Evolutionary conservation across 2,329 filamentous ascomycete genomes (phyloP).

Genomic region (Sphaerulina populicola): DNA sequence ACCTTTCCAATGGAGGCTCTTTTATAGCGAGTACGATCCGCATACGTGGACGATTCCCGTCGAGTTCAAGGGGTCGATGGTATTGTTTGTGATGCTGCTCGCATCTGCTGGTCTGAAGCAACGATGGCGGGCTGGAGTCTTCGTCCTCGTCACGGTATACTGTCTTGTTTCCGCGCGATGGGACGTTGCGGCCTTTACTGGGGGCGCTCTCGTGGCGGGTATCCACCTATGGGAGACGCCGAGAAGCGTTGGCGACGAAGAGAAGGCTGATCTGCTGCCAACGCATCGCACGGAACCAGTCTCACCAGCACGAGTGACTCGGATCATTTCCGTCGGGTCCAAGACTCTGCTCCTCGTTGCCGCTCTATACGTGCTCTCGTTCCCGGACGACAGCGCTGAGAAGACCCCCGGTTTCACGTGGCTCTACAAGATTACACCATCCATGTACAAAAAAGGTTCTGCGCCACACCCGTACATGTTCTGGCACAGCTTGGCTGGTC

Average conservation of each 20-base stretch:
- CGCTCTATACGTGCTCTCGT: constrained; percentile 11
- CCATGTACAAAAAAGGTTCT: background rate
- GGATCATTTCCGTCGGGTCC: background rate
- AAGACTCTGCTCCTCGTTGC: constrained; percentile 2
- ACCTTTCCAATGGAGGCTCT: constrained; percentile 7
- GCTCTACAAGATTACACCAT: constrained; percentile 4
- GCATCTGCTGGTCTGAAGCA: constrained; percentile 8
- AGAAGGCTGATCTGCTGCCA: constrained; percentile 1
- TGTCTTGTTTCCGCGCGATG: constrained; percentile 8
- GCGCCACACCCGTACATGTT: constrained; percentile 4
- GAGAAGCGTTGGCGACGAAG: background rate
- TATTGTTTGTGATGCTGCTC: constrained; percentile 14
- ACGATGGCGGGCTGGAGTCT: constrained; percentile 4
- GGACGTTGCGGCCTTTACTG: constrained; percentile 14
- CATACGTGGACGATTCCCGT: constrained; percentile 16
- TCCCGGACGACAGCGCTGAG: constrained; percentile 12
- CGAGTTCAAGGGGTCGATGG: constrained; percentile 11
- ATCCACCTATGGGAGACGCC: constrained; percentile 2
- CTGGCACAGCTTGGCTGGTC: constrained; percentile 10
- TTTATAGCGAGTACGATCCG: constrained; percentile 10
- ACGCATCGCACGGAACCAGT: background rate
- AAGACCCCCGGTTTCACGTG: constrained; percentile 9
- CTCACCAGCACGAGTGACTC: background rate
- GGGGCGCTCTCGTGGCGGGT: constrained; percentile 13
- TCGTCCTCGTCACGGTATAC: constrained; percentile 3